Evolutionary conservation across 257 asterid genomes (phyloP).

Genomic region (Parsonsia alboflavescens): DNA sequence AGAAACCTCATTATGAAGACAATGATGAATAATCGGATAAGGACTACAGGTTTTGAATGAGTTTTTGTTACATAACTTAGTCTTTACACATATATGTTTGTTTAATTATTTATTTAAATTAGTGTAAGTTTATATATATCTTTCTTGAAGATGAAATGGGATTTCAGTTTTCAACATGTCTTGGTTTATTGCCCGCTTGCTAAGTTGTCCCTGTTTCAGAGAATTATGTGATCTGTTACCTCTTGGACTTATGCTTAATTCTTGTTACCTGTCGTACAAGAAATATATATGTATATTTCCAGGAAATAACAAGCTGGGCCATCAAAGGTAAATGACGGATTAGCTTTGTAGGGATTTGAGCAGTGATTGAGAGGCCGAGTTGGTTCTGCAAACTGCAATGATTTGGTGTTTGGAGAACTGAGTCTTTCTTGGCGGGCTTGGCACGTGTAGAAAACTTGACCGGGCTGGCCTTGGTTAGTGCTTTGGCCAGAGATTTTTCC

Average conservation of each 20-base stretch:
- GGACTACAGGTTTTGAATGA: neutral
- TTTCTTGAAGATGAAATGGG: neutral
- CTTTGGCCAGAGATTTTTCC: neutral
- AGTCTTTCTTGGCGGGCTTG: neutral
- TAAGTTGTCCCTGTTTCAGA: neutral
- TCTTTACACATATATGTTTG: neutral
- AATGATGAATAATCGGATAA: neutral
- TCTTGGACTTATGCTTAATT: neutral
- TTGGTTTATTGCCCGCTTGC: neutral
- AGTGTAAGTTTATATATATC: no score
- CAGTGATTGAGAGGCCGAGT: neutral
- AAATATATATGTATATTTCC: neutral
- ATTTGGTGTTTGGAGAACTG: neutral
- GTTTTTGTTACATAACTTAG: neutral
- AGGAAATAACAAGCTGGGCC: neutral
- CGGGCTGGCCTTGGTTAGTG: neutral
- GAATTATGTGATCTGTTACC: neutral
- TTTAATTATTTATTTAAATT: no score
- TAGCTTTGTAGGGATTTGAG: neutral
- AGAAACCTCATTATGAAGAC: neutral
- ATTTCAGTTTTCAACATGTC: no score
- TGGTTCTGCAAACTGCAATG: neutral
- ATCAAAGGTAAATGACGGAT: neutral
- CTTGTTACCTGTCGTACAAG: neutral
- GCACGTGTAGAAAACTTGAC: constrained; percentile 3